phyloP scores from a whole-genome alignment of 805 yeast genomes.

The Saccharomyces kudriavzevii region DNA sequence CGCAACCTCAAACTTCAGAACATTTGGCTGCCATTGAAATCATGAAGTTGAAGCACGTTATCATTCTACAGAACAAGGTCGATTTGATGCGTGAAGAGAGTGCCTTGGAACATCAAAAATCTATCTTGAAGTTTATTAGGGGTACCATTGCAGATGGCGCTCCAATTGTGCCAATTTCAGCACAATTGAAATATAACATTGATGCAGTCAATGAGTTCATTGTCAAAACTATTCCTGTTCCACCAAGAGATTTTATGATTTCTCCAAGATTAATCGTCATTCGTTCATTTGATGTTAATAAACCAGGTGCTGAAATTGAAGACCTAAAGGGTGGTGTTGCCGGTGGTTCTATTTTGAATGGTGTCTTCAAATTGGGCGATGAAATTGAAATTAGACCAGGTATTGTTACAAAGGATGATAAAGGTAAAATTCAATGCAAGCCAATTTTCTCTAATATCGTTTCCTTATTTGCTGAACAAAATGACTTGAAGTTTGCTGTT shows the following conservation, averaged over 20 bases:
- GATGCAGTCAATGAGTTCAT: slow-evolving; percentile 97
- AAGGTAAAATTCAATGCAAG: slow-evolving; percentile 81
- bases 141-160: slow-evolving; percentile 99
- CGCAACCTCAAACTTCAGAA: slow-evolving; percentile 99
- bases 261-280: slow-evolving; percentile 93
- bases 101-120: slow-evolving; percentile 91
- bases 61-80: slow-evolving; percentile 94
- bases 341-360: slow-evolving; percentile 95
- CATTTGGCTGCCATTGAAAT: slow-evolving; percentile 99
- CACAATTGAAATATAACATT: slow-evolving; percentile 95
- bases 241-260: slow-evolving; percentile 88
- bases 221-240: slow-evolving; percentile 89
- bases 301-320: slow-evolving; percentile 96
- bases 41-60: slow-evolving; percentile 95
- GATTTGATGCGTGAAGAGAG: slow-evolving; percentile 97
- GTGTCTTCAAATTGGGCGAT: slow-evolving; percentile 95
- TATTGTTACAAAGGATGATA: slow-evolving; percentile 91
- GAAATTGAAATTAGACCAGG: slow-evolving; percentile 99
- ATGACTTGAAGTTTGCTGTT: slow-evolving; percentile 95
- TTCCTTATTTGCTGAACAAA: slow-evolving; percentile 93
- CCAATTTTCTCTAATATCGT: slow-evolving; percentile 93
- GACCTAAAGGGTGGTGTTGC: slow-evolving; percentile 99
- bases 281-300: slow-evolving; percentile 96
- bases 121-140: slow-evolving; percentile 83
- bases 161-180: slow-evolving; percentile 97